Base-by-base conservation (phyloP, 805 yeast species). In the Zygoascus flipseniorum region DNA sequence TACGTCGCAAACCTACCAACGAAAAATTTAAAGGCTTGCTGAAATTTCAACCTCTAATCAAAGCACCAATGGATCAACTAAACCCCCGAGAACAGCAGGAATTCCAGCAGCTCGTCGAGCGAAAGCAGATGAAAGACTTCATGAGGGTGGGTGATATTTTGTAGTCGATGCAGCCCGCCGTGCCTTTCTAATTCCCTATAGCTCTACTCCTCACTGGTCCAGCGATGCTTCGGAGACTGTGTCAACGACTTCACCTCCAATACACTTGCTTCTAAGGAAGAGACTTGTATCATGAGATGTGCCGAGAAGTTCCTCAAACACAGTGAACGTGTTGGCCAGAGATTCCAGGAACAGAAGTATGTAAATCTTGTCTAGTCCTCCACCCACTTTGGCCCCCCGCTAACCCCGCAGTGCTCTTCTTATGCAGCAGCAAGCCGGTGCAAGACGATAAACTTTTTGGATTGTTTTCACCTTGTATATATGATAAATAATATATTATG, bases 61-160 rank as follows among this genome's bases (percentile, higher is more conserved):
- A 31, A 9, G 42, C 14, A 43, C 59, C 50, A 53, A 92, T 92
- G 99, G 99, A 92, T 68, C 95, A 88, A 72, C 79, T 92, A 64
- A 92, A 92, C 79, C 83, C 83, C 69, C 86, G 88, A 70, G 99
- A 92, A 75, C 98, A 93, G 75, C 97, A 89, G 73, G 92, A 89
- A 65, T 92, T 92, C 74, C 96, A 89, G 74, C 90, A 85, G 71
- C 76, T 92, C 59, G 96, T 92, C 60, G 99, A 92, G 75, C 90
- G 86, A 70, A 92, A 92, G 78, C 99, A 92, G 75, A 90, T 93
- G 97, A 87, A 86, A 73, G 99, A 92, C 72, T 93, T 92, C 84
- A 92, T 93, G 98, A 85, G 93, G 70, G 81, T 81, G 62, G 55
- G 75, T 72, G 42, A 28, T 11, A 31, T 16, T 23, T 20, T 9